A percentile compares a stretch with the other conserved stretches of the same genome.
Evolutionary conservation across 768 basidiomycete genomes (phyloP).

Genomic region (Sarcomyxa edulis): DNA sequence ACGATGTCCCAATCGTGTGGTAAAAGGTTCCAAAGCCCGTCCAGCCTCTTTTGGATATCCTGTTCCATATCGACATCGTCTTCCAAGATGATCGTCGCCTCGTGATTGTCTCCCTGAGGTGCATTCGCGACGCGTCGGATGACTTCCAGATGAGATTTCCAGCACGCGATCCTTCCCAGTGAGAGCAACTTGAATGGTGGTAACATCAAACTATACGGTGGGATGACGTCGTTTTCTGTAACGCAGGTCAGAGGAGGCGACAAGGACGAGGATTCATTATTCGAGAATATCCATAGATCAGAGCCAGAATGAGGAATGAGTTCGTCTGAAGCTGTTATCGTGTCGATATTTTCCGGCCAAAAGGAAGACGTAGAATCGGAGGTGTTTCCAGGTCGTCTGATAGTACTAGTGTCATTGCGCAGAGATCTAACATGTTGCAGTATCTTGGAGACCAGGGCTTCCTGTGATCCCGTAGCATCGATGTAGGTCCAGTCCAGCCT

Average conservation of each 20-base stretch:
- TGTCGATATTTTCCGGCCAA: conserved; percentile 36
- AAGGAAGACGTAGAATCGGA: conserved; percentile 12
- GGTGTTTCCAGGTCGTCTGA: conserved; percentile 1
- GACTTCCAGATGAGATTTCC: conserved; percentile 59
- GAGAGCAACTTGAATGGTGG: conserved; percentile 51
- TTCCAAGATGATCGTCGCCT: conserved; percentile 57
- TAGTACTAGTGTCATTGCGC: conserved; percentile 19
- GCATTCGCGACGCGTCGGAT: conserved; percentile 38
- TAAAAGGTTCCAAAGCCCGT: conserved; percentile 43
- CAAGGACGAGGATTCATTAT: conserved; percentile 4
- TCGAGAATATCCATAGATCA: conserved; percentile 9
- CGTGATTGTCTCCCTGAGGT: conserved; percentile 16
- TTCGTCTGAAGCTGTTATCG: conserved; percentile 14
- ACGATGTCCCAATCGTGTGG: conserved; percentile 70
- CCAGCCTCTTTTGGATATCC: conserved; percentile 40
- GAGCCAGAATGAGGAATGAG: conserved; percentile 21
- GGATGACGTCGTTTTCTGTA: conserved; percentile 30
- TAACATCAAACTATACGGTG: conserved; percentile 26
- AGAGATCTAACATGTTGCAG: conserved; percentile 33
- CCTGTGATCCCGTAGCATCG: conserved; percentile 38
- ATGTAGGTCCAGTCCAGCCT: conserved; percentile 49
- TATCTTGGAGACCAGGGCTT: conserved; percentile 33
- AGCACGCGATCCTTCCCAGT: conserved; percentile 59
- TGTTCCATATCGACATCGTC: conserved; percentile 79
- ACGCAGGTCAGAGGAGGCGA: conserved; percentile 36